Evolutionary conservation across 2,329 filamentous ascomycete genomes (phyloP), one percentile per base, ranked within the genome.

Genomic region (Nigrospora osmanthi): DNA sequence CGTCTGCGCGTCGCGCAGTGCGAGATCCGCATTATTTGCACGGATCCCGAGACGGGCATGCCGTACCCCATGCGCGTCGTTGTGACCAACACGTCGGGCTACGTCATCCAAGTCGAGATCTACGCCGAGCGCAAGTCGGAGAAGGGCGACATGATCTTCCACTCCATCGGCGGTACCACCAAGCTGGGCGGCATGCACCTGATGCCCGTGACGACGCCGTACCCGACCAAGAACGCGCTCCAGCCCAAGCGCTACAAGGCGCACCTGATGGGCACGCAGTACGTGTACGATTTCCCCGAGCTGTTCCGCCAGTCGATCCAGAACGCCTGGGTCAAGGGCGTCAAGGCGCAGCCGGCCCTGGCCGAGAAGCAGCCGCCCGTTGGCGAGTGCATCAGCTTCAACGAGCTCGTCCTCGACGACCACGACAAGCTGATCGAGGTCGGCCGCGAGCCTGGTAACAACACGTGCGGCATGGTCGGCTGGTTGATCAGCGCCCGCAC

Each of bases 161-260:
- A 97, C 68, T 95, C 88, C 67, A 94, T 97, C 63, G 89, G 91
- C 48, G 89, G 90, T 51, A 95, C 88, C 44, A 93, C 85, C 64
- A 95, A 95, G 78, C 87, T 95, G 59, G 93, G 93, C 41, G 83
- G 89, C 41, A 93, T 97, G 84, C 93, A 98, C 63, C 71, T 98
- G 66, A 80, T 94, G 61, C 82, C 90, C 6, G 90, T 97, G 53
- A 87, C 83, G 38, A 90, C 89, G 4, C 89, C 93, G 17, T 98
- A 98, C 68, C 85, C 91, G 34, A 96, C 91, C 61, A 98, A 98
- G 82, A 94, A 96, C 69, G 95, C 90, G 76, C 79, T 98, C 49
- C 93, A 98, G 72, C 93, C 93, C 51, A 97, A 97, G 83, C 83
- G 93, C 58, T 97, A 98, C 83, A 96, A 95, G 84, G 93, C 93